Evolutionary conservation across 345 rosid genomes (phyloP).

Genomic region (Sisymbrium altissimum): DNA sequence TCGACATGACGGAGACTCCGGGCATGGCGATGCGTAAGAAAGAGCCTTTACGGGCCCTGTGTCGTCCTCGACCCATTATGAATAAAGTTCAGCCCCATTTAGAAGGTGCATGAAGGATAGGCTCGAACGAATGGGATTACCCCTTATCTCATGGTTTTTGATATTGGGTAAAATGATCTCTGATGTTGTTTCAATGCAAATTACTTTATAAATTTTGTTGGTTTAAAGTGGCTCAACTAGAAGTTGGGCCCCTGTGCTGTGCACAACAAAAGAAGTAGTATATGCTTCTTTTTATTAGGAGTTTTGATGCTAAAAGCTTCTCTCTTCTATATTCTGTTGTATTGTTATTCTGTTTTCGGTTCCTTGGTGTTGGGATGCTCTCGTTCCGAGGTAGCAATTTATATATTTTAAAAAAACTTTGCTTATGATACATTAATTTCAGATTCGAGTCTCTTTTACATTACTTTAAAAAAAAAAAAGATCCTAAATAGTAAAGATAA

Average conservation of each 20-base stretch:
- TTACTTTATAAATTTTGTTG: neutral
- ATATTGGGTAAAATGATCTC: neutral
- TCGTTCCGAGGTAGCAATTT: neutral
- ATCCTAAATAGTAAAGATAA: neutral
- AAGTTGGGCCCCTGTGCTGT: neutral
- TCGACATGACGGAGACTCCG: constrained; percentile 41
- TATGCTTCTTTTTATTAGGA: neutral
- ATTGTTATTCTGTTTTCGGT: neutral
- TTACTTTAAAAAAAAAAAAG: neutral
- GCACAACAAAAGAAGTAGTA: neutral
- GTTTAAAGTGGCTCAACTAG: neutral
- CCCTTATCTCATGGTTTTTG: neutral
- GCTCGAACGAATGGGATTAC: neutral
- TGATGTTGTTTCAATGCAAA: neutral
- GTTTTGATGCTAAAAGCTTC: neutral
- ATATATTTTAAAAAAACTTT: neutral
- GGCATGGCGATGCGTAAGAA: neutral
- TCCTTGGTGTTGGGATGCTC: neutral
- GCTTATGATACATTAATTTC: neutral
- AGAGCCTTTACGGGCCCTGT: neutral
- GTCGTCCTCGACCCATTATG: neutral
- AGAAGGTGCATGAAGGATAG: neutral
- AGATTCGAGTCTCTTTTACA: neutral
- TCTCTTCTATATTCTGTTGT: neutral
- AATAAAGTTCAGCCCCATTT: neutral